These are phyloP conservation scores for Linaria vulgaris DNA, from an alignment of 257 asterid genomes.

Conservation along the genomic window DNA sequence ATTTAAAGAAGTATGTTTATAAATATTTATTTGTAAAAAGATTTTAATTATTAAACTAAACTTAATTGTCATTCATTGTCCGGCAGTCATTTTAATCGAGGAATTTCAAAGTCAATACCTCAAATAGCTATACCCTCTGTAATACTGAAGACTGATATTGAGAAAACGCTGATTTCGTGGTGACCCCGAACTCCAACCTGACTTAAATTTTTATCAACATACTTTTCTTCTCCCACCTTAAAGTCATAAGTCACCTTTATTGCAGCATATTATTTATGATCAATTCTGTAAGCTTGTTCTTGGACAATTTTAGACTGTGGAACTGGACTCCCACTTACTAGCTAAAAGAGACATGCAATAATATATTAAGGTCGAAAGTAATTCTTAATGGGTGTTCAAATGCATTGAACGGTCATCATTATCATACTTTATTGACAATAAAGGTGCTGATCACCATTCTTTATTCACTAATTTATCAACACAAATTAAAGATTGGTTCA, in stretches of 20 bases:
- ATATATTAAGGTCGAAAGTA: neutral
- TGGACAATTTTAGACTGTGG: neutral
- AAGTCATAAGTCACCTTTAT: neutral
- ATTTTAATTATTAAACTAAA: too few species aligned
- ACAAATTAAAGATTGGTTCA: neutral
- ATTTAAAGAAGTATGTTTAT: too few species aligned
- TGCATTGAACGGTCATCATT: constrained; percentile 12
- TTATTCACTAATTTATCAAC: neutral
- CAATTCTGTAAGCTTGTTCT: neutral
- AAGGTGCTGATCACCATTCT: neutral
- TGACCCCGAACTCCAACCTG: constrained; percentile 10
- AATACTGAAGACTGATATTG: too few species aligned
- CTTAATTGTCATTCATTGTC: too few species aligned
- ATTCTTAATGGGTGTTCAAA: constrained; percentile 15
- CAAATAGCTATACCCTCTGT: too few species aligned
- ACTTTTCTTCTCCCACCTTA: too few species aligned
- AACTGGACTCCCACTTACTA: neutral
- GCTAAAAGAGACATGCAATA: neutral
- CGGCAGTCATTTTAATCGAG: constrained; percentile 4
- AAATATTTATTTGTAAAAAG: too few species aligned
- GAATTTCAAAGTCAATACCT: constrained; percentile 2
- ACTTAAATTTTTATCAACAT: neutral
- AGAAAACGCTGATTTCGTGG: constrained; percentile 3
- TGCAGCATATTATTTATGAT: neutral
- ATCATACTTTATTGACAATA: neutral